Evolutionary conservation across 164 flowering plant species (phyloP).

Genomic region (Echeveria elegans): DNA sequence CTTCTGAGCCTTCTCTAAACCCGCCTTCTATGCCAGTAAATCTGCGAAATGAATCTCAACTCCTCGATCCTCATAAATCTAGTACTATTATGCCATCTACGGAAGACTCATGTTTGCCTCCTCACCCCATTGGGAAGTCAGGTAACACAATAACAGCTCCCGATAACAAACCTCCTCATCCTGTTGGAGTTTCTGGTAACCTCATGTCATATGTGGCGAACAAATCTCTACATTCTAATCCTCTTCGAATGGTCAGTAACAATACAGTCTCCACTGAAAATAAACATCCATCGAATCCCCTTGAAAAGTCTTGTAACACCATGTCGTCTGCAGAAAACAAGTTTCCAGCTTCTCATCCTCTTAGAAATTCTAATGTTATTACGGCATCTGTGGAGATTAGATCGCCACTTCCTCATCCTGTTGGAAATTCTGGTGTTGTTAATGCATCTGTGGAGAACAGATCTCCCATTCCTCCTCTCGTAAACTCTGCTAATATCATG

Average conservation of each 20-base stretch:
- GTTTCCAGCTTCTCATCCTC: constrained; percentile 25
- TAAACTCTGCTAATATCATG: constrained; percentile 18
- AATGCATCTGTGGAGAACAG: constrained; percentile 22
- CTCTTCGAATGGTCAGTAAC: background rate
- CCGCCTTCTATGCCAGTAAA: background rate
- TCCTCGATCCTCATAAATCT: background rate
- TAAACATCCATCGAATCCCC: constrained; percentile 26
- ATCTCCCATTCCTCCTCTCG: constrained; percentile 34
- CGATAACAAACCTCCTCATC: background rate
- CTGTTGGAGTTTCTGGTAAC: background rate
- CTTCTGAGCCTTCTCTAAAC: background rate
- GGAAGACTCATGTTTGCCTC: background rate
- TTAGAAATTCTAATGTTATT: constrained; percentile 21
- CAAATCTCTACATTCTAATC: background rate
- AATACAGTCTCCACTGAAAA: background rate
- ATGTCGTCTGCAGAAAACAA: constrained; percentile 19
- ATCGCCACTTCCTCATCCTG: constrained; percentile 26
- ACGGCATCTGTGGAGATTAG: constrained; percentile 1
- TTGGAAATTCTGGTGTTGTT: constrained; percentile 21
- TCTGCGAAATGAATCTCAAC: background rate
- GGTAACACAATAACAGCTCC: background rate
- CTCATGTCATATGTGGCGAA: background rate
- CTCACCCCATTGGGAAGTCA: background rate
- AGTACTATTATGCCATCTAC: background rate
- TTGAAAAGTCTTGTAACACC: constrained; percentile 23